A percentile compares a stretch with the other conserved stretches of the same genome.
Conservation (phyloP, 306 rosid genomes). For the Cyamopsis tetragonoloba region DNA sequence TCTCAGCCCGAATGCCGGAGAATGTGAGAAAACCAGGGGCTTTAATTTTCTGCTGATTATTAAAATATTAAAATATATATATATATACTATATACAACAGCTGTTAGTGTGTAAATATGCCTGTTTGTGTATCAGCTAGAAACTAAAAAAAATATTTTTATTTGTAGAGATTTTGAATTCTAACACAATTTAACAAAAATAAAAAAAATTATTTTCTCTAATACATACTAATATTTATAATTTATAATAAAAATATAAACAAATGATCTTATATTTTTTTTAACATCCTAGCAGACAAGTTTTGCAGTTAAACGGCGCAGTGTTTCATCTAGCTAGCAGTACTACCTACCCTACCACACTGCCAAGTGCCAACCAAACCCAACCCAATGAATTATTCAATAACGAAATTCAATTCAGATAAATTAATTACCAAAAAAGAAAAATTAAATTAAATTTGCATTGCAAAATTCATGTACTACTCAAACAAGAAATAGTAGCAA, state of each 20-base stretch:
- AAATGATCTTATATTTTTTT: neutral
- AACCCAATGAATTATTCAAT: neutral
- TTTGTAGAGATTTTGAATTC: too few relatives aligned
- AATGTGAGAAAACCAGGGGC: constrained; percentile 6
- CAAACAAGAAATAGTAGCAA: too few relatives aligned
- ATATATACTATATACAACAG: too few relatives aligned
- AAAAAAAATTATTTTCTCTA: too few relatives aligned
- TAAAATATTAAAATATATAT: too few relatives aligned
- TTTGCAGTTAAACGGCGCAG: constrained; percentile 37
- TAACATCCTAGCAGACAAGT: constrained; percentile 32
- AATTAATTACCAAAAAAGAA: too few relatives aligned
- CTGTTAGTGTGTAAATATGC: constrained; percentile 32
- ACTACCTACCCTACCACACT: constrained; percentile 34
- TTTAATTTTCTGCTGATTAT: neutral
- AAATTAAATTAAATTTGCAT: constrained; percentile 24
- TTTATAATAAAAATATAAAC: too few relatives aligned
- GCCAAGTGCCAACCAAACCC: constrained; percentile 24
- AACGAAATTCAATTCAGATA: neutral
- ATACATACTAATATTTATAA: too few relatives aligned
- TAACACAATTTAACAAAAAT: too few relatives aligned
- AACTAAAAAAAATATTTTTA: too few relatives aligned
- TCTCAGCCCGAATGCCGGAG: too few relatives aligned
- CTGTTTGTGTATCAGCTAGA: too few relatives aligned
- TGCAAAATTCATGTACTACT: constrained; percentile 1
- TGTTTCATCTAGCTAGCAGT: constrained; percentile 13